Percentiles rank a stretch among this genome's conserved stretches.
phyloP scores from a whole-genome alignment of 805 yeast species.

The Ogataea trehalophila region DNA sequence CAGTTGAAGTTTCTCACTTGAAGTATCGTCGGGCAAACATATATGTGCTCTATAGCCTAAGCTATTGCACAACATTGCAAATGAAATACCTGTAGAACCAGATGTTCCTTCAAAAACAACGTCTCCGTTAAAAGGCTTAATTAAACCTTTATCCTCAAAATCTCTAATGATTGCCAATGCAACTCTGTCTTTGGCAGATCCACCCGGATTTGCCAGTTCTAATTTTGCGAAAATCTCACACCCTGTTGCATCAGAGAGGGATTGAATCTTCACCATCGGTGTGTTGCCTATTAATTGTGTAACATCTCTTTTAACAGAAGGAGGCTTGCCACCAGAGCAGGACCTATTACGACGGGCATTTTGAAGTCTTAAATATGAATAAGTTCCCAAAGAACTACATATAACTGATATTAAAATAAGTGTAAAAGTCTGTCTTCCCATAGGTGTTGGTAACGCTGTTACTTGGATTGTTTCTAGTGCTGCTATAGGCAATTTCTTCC shows the following conservation, averaged over 20 bases:
- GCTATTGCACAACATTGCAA: slow-evolving; percentile 86
- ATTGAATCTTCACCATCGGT: slow-evolving; percentile 69
- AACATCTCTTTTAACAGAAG: slow-evolving; percentile 15
- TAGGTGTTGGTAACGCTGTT: too few relatives aligned
- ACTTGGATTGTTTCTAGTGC: too few relatives aligned
- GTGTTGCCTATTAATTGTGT: slow-evolving; percentile 83
- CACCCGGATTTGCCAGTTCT: slow-evolving; percentile 87
- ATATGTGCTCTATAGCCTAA: slow-evolving; percentile 88
- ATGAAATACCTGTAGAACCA: slow-evolving; percentile 94
- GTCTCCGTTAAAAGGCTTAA: slow-evolving; percentile 61
- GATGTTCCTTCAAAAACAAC: slow-evolving; percentile 91
- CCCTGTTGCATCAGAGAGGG: slow-evolving; percentile 69
- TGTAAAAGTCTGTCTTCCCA: too few relatives aligned
- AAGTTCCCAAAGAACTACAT: background rate
- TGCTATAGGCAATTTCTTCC: too few relatives aligned
- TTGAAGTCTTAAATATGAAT: background rate
- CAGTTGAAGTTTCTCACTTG: slow-evolving; percentile 72
- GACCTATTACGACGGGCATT: background rate
- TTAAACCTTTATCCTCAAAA: slow-evolving; percentile 55
- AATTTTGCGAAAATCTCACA: slow-evolving; percentile 82
- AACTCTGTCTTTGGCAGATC: slow-evolving; percentile 92
- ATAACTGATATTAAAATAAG: background rate
- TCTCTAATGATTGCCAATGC: slow-evolving; percentile 77
- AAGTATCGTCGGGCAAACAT: slow-evolving; percentile 93
- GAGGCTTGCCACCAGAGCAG: slow-evolving; percentile 1